phyloP scores from a whole-genome alignment of 352 stramenopile species.

The Pythium diclinum region DNA sequence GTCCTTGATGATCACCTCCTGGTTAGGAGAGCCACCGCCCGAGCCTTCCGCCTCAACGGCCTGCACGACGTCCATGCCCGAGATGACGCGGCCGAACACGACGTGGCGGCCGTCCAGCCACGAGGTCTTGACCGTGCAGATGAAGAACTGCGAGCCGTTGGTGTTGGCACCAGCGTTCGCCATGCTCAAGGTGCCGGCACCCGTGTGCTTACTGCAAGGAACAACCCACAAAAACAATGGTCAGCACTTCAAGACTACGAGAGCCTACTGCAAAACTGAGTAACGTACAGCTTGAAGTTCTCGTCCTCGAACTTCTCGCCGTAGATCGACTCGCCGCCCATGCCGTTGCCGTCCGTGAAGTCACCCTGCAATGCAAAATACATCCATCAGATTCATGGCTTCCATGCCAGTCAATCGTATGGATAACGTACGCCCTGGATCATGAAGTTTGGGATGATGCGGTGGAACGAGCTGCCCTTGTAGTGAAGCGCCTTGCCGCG shows the following conservation, averaged over 20 bases:
- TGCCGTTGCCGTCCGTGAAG: slow-evolving; percentile 78
- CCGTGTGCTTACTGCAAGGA: slow-evolving; percentile 56
- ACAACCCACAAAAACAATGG: background rate
- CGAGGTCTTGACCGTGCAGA: slow-evolving; percentile 91
- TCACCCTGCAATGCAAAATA: slow-evolving; percentile 40
- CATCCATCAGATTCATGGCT: background rate
- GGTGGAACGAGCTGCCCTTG: slow-evolving; percentile 96
- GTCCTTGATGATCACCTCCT: slow-evolving; percentile 91
- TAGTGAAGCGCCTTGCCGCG: slow-evolving; percentile 96
- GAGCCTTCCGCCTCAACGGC: slow-evolving; percentile 94
- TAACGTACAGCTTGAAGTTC: slow-evolving; percentile 81
- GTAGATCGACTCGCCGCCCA: slow-evolving; percentile 79
- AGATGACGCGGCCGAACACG: slow-evolving; percentile 94
- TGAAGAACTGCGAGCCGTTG: slow-evolving; percentile 99
- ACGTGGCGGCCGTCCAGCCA: slow-evolving; percentile 88
- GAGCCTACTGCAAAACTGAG: background rate
- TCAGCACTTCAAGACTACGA: background rate
- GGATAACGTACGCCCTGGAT: slow-evolving; percentile 60
- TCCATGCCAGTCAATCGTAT: background rate
- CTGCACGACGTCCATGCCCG: slow-evolving; percentile 96
- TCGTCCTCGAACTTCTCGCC: slow-evolving; percentile 76
- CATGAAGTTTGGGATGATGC: slow-evolving; percentile 96
- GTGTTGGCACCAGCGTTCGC: slow-evolving; percentile 83
- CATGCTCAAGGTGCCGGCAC: slow-evolving; percentile 75
- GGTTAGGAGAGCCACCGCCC: slow-evolving; percentile 81